These are phyloP conservation scores for Fusarium foetens DNA, from an alignment of 2,329 filamentous ascomycete genomes.

Conservation along the genomic window DNA sequence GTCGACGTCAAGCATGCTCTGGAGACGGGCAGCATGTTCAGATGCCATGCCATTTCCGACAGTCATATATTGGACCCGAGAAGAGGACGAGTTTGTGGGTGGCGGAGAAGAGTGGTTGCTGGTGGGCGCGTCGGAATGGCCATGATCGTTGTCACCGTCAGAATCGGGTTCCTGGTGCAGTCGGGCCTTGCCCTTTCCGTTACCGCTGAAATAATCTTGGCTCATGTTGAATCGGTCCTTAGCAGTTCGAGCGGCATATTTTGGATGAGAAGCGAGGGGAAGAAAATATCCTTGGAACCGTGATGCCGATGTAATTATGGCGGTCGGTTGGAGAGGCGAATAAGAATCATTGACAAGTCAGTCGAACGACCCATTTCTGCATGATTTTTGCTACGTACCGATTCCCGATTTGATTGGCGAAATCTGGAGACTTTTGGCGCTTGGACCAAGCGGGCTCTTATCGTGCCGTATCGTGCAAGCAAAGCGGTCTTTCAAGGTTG, in stretches of 20 bases:
- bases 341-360: constrained; percentile 35
- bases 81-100: constrained; percentile 40
- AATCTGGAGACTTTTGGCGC: constrained; percentile 16
- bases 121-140: constrained; percentile 32
- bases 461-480: constrained; percentile 38
- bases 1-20: constrained; percentile 84
- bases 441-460: constrained; percentile 36
- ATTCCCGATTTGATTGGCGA: constrained; percentile 46
- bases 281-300: constrained; percentile 26
- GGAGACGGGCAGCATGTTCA: constrained; percentile 81
- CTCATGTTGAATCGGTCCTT: constrained; percentile 61
- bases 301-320: constrained; percentile 37
- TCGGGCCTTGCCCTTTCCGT: constrained; percentile 65
- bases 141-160: constrained; percentile 39
- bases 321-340: constrained; percentile 39
- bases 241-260: constrained; percentile 50
- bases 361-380: constrained; percentile 42
- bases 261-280: constrained; percentile 23
- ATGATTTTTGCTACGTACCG: constrained; percentile 48
- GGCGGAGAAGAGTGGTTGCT: constrained; percentile 43
- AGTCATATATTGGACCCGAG: constrained; percentile 80
- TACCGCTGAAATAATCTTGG: constrained; percentile 66
- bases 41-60: constrained; percentile 85
- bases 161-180: constrained; percentile 47
- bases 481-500: constrained; percentile 12